A percentile compares a stretch with the other conserved stretches of the same genome.
phyloP scores from a whole-genome alignment of 257 asterid genomes.

The Nicotiana knightiana region DNA sequence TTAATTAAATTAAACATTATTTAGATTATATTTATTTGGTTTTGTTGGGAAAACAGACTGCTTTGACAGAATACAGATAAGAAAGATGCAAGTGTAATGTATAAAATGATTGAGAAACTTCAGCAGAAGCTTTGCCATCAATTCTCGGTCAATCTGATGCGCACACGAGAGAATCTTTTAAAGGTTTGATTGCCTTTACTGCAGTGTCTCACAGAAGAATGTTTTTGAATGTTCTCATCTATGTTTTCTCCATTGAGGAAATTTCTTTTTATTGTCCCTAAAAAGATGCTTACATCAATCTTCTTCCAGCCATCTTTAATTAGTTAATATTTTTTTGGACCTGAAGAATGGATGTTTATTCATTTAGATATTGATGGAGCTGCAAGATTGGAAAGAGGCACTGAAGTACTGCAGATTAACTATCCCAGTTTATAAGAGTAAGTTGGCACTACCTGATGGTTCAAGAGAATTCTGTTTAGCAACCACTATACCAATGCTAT shows the following conservation, averaged over 20 bases:
- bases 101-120: constrained; percentile 59
- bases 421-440: constrained; percentile 69
- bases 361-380: constrained; percentile 61
- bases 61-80: constrained; percentile 40
- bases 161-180: constrained; percentile 69
- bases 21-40: background rate
- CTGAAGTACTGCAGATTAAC: constrained; percentile 61
- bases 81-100: constrained; percentile 40
- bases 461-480: background rate
- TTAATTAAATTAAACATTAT: background rate
- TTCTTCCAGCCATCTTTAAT: background rate
- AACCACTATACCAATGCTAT: background rate
- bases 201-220: background rate
- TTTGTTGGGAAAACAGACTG: background rate
- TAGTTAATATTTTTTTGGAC: background rate
- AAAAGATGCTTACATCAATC: background rate
- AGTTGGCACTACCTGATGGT: constrained; percentile 18
- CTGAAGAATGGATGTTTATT: background rate
- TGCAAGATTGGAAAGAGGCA: constrained; percentile 78
- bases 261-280: background rate
- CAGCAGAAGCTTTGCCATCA: constrained; percentile 56
- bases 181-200: constrained; percentile 42
- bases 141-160: constrained; percentile 64
- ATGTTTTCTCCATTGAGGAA: background rate
- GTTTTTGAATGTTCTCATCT: background rate